Conservation (phyloP, 352 stramenopile species). For the Pythium aristosporum region DNA sequence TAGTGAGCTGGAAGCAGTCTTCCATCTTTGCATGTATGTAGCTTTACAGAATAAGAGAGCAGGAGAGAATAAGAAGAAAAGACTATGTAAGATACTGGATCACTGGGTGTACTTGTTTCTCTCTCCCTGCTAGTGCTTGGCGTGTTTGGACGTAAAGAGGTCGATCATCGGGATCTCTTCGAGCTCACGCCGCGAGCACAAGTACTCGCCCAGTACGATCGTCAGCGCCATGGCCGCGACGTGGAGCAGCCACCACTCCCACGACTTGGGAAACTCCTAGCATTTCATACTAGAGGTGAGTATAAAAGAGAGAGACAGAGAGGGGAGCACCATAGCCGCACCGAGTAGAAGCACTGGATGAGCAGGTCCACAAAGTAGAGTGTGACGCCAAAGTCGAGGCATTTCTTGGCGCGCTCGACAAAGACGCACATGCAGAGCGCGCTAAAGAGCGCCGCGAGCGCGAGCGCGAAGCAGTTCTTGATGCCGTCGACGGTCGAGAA, state of each 20-base stretch:
- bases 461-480: constrained; percentile 78
- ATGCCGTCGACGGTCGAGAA: constrained; percentile 73
- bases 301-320: background rate
- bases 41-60: no score
- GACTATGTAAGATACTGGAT: background rate
- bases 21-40: no score
- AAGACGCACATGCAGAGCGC: constrained; percentile 77
- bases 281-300: background rate
- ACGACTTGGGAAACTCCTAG: constrained; percentile 81
- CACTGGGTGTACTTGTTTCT: background rate
- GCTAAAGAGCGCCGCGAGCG: constrained; percentile 55
- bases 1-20: no score
- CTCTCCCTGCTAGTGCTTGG: constrained; percentile 35
- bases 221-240: constrained; percentile 63
- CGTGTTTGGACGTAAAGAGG: constrained; percentile 68
- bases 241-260: constrained; percentile 89
- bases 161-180: constrained; percentile 89
- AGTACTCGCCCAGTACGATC: constrained; percentile 84
- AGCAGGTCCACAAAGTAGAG: constrained; percentile 88
- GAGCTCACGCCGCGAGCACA: constrained; percentile 84
- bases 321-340: constrained; percentile 39
- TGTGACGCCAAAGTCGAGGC: constrained; percentile 89
- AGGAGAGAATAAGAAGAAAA: background rate
- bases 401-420: constrained; percentile 90
- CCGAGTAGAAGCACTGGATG: constrained; percentile 80